phyloP scores from a whole-genome alignment of 306 rosid genomes.

The Hippophae rhamnoides region DNA sequence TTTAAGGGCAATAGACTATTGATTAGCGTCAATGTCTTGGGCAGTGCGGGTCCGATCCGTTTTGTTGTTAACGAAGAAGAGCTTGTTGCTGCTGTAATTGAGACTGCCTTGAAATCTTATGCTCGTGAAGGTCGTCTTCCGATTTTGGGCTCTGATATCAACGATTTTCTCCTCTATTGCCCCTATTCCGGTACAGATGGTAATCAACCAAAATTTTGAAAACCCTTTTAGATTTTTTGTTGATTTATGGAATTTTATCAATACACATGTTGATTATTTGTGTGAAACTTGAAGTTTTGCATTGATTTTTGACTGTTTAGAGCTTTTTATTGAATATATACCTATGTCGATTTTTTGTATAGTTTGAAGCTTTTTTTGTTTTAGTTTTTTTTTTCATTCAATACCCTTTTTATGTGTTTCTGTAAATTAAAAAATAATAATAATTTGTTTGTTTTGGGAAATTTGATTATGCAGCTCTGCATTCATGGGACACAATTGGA shows the following conservation, averaged over 20 bases:
- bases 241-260: not conserved
- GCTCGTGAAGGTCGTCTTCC: conserved; percentile 98
- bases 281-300: too few species aligned
- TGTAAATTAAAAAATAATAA: not conserved
- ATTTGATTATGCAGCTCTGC: conserved; percentile 47
- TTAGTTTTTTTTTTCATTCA: too few species aligned
- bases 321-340: not conserved
- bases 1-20: conserved; percentile 51
- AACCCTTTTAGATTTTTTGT: conserved; percentile 5
- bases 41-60: conserved; percentile 93
- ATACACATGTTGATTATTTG: not conserved
- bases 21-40: conserved; percentile 71
- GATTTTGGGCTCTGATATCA: conserved; percentile 45
- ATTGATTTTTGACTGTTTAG: not conserved
- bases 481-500: conserved; percentile 71
- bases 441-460: not conserved
- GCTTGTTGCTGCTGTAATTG: conserved; percentile 58
- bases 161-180: conserved; percentile 57
- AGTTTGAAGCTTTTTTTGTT: not conserved
- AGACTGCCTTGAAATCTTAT: conserved; percentile 70
- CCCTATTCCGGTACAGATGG: conserved; percentile 65
- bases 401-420: too few species aligned
- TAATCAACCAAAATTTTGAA: conserved; percentile 9
- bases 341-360: not conserved
- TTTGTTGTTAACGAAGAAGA: conserved; percentile 73